Percentiles rank a stretch among this genome's conserved stretches.
Evolutionary conservation across 768 basidiomycete genomes (phyloP).

Genomic region (Leccinum incarnatum): DNA sequence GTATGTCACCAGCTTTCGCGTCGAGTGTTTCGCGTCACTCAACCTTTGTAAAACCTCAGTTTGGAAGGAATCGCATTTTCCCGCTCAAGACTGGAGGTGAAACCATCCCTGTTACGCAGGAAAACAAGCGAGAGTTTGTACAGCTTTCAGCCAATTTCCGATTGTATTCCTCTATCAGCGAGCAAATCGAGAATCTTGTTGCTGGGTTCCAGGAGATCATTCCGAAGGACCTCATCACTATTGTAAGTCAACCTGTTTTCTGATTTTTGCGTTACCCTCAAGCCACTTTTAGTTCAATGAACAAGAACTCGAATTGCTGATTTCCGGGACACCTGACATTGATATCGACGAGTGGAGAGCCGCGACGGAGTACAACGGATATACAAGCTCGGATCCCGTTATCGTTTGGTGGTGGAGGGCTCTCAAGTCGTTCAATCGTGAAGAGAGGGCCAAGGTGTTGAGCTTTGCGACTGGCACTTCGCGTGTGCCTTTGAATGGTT

Average conservation of each 20-base stretch:
- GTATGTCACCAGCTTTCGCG: conserved; percentile 30
- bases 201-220: conserved; percentile 97
- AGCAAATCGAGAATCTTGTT: conserved; percentile 89
- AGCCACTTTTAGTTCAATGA: conserved; percentile 72
- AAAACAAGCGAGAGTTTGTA: conserved; percentile 96
- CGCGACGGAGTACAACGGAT: conserved; percentile 89
- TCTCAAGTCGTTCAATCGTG: conserved; percentile 93
- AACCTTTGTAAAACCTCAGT: conserved; percentile 42
- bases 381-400: conserved; percentile 86
- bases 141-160: conserved; percentile 94
- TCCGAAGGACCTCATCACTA: conserved; percentile 91
- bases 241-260: conserved; percentile 50
- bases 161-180: conserved; percentile 89
- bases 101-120: conserved; percentile 84
- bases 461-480: conserved; percentile 96
- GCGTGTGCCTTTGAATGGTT: conserved; percentile 91
- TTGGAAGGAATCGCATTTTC: conserved; percentile 87
- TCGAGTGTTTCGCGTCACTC: neutral
- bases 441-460: conserved; percentile 93
- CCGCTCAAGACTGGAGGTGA: conserved; percentile 86
- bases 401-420: conserved; percentile 99
- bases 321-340: conserved; percentile 97
- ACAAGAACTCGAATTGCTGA: conserved; percentile 89
- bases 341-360: conserved; percentile 98
- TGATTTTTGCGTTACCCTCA: conserved; percentile 1